A percentile compares a stretch with the other conserved stretches of the same genome.
Conservation (phyloP, 2,329 filamentous ascomycete species). For the Akanthomyces lecanii region DNA sequence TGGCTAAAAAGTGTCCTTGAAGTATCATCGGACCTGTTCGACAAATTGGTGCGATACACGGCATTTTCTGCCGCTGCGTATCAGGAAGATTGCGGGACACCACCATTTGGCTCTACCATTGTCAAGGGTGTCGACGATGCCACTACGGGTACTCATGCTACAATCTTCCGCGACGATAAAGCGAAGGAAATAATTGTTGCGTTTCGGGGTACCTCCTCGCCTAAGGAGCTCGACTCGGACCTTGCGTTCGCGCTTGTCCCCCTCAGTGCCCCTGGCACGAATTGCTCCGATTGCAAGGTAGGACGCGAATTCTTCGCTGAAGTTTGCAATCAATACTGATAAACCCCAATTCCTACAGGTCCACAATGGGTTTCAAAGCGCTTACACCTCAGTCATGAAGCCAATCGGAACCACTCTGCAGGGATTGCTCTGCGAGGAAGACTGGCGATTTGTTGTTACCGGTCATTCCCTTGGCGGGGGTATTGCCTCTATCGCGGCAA, state of each 20-base stretch:
- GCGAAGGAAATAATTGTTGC: conserved; percentile 47
- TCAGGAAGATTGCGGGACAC: conserved; percentile 40
- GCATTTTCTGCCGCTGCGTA: conserved; percentile 22
- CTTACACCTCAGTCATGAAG: not conserved
- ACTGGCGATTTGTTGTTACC: conserved; percentile 11
- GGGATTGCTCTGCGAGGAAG: not conserved
- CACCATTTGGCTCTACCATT: conserved; percentile 23
- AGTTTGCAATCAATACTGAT: not conserved
- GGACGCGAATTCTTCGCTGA: too few relatives aligned
- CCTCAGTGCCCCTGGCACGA: not conserved
- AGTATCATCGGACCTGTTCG: conserved; percentile 10
- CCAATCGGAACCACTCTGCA: not conserved
- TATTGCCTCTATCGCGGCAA: not conserved
- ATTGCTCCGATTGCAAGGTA: conserved; percentile 13
- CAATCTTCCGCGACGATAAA: conserved; percentile 12
- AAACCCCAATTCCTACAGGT: not conserved
- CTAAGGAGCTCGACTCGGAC: conserved; percentile 5
- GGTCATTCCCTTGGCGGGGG: conserved; percentile 13
- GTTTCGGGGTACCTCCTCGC: conserved; percentile 45
- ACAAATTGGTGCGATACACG: conserved; percentile 11
- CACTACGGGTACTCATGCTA: conserved; percentile 21
- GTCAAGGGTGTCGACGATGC: conserved; percentile 31
- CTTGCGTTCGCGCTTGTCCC: conserved; percentile 9
- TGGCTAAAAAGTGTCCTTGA: not conserved
- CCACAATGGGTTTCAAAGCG: conserved; percentile 6